Percentiles rank a stretch among this genome's conserved stretches.
phyloP scores from a whole-genome alignment of 441 rosid genomes.

The Theobroma grandiflorum region DNA sequence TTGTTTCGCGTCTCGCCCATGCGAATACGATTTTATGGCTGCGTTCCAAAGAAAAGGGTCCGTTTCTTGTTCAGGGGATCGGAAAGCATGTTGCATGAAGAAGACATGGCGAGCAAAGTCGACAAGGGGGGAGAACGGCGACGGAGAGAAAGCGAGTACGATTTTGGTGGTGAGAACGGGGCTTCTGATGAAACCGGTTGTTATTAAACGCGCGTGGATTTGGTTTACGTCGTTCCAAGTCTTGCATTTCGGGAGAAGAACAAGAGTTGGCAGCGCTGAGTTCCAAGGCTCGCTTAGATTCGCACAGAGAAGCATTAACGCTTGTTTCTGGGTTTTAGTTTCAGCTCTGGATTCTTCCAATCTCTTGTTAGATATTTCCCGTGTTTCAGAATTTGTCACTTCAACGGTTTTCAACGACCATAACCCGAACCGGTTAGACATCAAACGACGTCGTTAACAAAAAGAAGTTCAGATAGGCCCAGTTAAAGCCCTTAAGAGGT shows the following conservation, averaged over 20 bases:
- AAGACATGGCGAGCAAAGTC: conserved; percentile 70
- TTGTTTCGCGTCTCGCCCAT: conserved; percentile 57
- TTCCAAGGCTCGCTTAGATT: conserved; percentile 62
- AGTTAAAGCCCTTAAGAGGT: no score
- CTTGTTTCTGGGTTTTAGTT: background rate
- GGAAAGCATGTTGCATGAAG: conserved; percentile 42
- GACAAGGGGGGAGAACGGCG: conserved; percentile 46
- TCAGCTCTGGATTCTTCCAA: background rate
- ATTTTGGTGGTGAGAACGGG: conserved; percentile 57
- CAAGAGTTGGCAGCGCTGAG: conserved; percentile 55
- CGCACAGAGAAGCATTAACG: conserved; percentile 53
- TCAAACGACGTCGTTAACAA: no score
- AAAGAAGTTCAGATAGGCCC: no score
- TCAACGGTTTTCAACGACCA: conserved; percentile 20
- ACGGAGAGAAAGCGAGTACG: conserved; percentile 60
- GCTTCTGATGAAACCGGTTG: conserved; percentile 60
- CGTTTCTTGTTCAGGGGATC: conserved; percentile 1
- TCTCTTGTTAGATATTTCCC: background rate
- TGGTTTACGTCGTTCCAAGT: conserved; percentile 50
- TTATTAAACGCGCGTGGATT: conserved; percentile 66
- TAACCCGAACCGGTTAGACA: background rate
- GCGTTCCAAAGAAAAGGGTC: conserved; percentile 87
- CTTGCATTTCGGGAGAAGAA: conserved; percentile 53
- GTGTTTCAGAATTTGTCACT: conserved; percentile 6
- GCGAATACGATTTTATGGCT: conserved; percentile 77